Base-by-base conservation (phyloP, 495 filamentous ascomycete genomes). In the Hamigera avellanea region DNA sequence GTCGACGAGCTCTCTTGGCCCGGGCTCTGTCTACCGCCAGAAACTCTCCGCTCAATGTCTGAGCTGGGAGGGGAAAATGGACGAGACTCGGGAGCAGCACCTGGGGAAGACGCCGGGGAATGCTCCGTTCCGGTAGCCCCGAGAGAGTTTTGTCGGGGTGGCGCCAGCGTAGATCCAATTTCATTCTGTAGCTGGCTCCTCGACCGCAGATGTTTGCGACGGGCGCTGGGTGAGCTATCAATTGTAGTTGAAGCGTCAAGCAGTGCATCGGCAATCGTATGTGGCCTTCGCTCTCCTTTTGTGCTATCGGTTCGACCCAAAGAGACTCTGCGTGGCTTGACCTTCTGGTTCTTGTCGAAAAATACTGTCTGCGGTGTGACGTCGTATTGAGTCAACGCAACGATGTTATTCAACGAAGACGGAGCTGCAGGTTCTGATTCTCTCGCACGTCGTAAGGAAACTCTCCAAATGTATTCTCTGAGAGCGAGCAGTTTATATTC, bases 191-290 rank as follows among this genome's bases (percentile, higher is more conserved):
- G 39, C 18, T 61, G 54, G 32, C 50, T 65, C 40, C 46, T 52
- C 14, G 44, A 68, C 41, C 35, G 72, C 60, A 34, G 69, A 68
- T 49, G 70, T 64, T 45, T 77, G 64, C 50, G 57, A n/a, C 73
- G 69, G 43, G 69, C 65, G n/a, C 61, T 60, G 3, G 76, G 46
- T 1, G 74, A 63, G 41, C 80, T 76, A 49, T 93, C 81, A 43
- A 91, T 86, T 1, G 83, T 84, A 52, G 83, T 86, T 2, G 87
- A 93, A 12, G 93, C 91, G 58, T 99, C 93, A 7, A 93, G 66
- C 5, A 99, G 63, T 6, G 91, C 89, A 56, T 95, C 88, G 15
- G 81, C 73, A 38, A 99, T 91, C 0, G 87, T 93, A 51, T 79
- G 76, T 6, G 77, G 72, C 10, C 59, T 72, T 18, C 47, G 54